Conservation (phyloP, 129 eudicot species). For the Cynara cardunculus region DNA sequence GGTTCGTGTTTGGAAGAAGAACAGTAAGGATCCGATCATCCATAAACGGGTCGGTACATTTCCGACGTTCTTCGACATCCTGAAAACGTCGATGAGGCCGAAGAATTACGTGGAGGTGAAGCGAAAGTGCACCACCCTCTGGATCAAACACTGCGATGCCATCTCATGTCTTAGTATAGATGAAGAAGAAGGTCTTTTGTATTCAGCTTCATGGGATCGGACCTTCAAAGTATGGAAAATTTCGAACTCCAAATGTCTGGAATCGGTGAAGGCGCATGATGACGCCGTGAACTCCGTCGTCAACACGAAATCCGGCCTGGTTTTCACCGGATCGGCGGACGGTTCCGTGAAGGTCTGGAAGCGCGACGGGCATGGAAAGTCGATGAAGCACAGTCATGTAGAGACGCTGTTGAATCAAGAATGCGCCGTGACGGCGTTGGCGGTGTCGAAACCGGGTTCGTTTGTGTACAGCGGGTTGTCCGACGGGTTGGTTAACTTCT, state of each 20-base stretch:
- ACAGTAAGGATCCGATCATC: conserved; percentile 38
- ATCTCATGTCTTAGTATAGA: conserved; percentile 68
- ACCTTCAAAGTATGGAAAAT: conserved; percentile 84
- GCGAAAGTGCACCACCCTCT: conserved; percentile 49
- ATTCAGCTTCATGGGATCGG: conserved; percentile 92
- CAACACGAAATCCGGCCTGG: conserved; percentile 39
- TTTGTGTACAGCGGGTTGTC: conserved; percentile 76
- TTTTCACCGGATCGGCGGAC: conserved; percentile 84
- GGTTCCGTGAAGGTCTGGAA: conserved; percentile 91
- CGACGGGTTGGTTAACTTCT: conserved; percentile 79
- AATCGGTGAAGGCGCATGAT: conserved; percentile 81
- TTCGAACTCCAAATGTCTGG: conserved; percentile 59
- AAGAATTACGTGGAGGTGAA: conserved; percentile 75
- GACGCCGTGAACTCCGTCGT: conserved; percentile 94
- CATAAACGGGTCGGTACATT: conserved; percentile 69
- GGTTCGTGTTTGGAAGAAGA: conserved; percentile 73
- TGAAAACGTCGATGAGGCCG: conserved; percentile 70
- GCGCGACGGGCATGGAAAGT: conserved; percentile 59
- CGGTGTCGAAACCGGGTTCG: conserved; percentile 38
- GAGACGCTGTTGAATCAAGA: conserved; percentile 72
- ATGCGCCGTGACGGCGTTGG: conserved; percentile 78
- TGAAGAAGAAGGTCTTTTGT: conserved; percentile 53
- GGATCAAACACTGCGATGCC: conserved; percentile 91
- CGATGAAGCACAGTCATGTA: conserved; percentile 38
- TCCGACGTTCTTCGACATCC: conserved; percentile 71